Evolutionary conservation across 1,284 basidiomycete species (phyloP).

Genomic region (Coniferiporia sulphurascens): DNA sequence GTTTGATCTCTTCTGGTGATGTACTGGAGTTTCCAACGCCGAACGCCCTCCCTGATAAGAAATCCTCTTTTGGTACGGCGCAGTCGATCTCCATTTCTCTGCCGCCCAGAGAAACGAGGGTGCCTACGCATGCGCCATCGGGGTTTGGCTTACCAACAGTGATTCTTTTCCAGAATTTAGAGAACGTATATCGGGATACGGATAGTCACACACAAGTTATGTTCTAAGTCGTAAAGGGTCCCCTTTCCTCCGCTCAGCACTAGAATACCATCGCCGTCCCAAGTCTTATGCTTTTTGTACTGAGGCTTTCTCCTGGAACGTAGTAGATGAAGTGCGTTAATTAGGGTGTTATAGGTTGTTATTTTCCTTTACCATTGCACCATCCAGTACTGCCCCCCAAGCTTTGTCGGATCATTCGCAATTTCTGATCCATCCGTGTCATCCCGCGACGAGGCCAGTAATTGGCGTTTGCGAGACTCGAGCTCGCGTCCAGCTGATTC

Average conservation of each 20-base stretch:
- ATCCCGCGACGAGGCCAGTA: neutral
- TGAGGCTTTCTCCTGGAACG: conserved; percentile 69
- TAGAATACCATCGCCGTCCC: conserved; percentile 81
- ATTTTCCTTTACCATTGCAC: conserved; percentile 52
- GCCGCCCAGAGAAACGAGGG: conserved; percentile 53
- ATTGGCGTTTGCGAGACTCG: conserved; percentile 6
- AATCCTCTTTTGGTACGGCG: conserved; percentile 51
- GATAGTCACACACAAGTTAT: conserved; percentile 43
- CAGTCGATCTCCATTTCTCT: conserved; percentile 72
- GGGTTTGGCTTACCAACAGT: conserved; percentile 37
- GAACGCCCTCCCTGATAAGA: conserved; percentile 61
- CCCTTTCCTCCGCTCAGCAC: conserved; percentile 45
- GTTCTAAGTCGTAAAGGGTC: conserved; percentile 56
- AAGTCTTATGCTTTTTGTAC: conserved; percentile 86
- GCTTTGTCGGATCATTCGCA: conserved; percentile 15
- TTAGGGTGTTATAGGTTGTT: neutral
- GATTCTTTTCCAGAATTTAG: conserved; percentile 29
- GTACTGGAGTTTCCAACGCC: conserved; percentile 29
- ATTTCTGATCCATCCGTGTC: conserved; percentile 3
- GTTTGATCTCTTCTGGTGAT: conserved; percentile 22
- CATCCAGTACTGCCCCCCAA: conserved; percentile 53
- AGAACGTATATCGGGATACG: neutral
- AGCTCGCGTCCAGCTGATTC: neutral
- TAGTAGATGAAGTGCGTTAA: neutral
- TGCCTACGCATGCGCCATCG: conserved; percentile 40